Evolutionary conservation across 2,329 filamentous ascomycete species (phyloP).

Genomic region (Ilyonectria sp.): DNA sequence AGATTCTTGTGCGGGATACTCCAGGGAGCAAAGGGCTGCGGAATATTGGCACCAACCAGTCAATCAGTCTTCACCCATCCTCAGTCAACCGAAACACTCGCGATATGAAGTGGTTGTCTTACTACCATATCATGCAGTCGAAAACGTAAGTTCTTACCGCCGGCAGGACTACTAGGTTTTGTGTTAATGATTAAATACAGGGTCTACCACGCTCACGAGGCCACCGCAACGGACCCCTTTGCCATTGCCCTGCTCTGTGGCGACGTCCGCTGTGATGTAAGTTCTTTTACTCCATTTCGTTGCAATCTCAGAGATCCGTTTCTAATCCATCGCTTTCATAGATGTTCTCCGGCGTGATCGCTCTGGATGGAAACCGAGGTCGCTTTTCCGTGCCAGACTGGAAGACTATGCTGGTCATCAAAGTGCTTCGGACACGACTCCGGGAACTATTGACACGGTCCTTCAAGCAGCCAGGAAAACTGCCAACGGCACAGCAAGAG

Average conservation of each 20-base stretch:
- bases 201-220: constrained; percentile 92
- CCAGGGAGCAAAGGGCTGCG: constrained; percentile 81
- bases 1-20: constrained; percentile 85
- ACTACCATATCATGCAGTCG: constrained; percentile 97
- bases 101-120: constrained; percentile 86
- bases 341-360: constrained; percentile 89
- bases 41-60: constrained; percentile 94
- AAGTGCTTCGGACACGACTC: constrained; percentile 80
- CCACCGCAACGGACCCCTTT: constrained; percentile 84
- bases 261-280: constrained; percentile 87
- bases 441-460: constrained; percentile 81
- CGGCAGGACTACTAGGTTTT: background rate
- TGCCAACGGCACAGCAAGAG: constrained; percentile 76
- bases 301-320: background rate
- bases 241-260: constrained; percentile 88
- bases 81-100: constrained; percentile 86
- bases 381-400: constrained; percentile 89
- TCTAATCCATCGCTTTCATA: constrained; percentile 52
- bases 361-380: constrained; percentile 89
- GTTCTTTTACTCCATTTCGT: constrained; percentile 40
- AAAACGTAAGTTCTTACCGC: constrained; percentile 71
- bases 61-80: constrained; percentile 87
- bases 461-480: constrained; percentile 78
- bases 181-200: constrained; percentile 56
- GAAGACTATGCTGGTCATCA: constrained; percentile 92